Evolutionary conservation across 805 yeast species (phyloP).

Genomic region (Saccharomycopsis guyanensis): DNA sequence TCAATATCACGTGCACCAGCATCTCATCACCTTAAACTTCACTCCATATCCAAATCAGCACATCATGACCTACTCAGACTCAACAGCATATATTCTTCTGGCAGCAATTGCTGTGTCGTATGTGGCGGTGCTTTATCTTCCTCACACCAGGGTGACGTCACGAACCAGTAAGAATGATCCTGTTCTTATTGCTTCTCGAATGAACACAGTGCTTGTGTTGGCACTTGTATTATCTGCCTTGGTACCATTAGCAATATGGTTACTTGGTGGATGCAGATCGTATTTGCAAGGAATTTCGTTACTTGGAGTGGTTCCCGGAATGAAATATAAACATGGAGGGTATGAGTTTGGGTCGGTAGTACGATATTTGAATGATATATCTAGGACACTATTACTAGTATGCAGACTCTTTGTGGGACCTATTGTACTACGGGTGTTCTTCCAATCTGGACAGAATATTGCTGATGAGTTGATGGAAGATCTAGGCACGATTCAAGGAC

Average conservation of each 20-base stretch:
- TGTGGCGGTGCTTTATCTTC: slow-evolving; percentile 11
- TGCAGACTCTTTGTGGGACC: slow-evolving; percentile 43
- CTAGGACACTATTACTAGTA: slow-evolving; percentile 28
- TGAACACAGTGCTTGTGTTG: slow-evolving; percentile 1
- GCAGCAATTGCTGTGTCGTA: slow-evolving; percentile 9
- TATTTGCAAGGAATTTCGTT: slow-evolving; percentile 20
- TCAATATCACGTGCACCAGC: no score
- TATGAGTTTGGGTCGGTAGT: slow-evolving; percentile 15
- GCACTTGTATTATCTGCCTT: slow-evolving; percentile 2
- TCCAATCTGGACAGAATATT: slow-evolving; percentile 22
- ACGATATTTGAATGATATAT: slow-evolving; percentile 19
- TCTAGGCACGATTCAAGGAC: slow-evolving; percentile 30
- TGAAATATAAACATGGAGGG: slow-evolving; percentile 17
- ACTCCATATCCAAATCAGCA: no score
- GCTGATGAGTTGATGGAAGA: slow-evolving; percentile 20
- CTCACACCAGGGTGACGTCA: background rate
- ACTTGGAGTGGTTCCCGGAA: slow-evolving; percentile 34
- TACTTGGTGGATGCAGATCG: background rate
- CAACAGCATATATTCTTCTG: background rate
- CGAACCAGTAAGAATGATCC: slow-evolving; percentile 5
- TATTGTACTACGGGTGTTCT: slow-evolving; percentile 29
- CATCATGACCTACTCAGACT: background rate
- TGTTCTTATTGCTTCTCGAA: slow-evolving; percentile 3
- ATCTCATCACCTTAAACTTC: no score
- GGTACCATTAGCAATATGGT: slow-evolving; percentile 3